These are phyloP conservation scores for Termitomyces sp. DNA, from an alignment of 768 basidiomycete genomes.

Conservation along the genomic window DNA sequence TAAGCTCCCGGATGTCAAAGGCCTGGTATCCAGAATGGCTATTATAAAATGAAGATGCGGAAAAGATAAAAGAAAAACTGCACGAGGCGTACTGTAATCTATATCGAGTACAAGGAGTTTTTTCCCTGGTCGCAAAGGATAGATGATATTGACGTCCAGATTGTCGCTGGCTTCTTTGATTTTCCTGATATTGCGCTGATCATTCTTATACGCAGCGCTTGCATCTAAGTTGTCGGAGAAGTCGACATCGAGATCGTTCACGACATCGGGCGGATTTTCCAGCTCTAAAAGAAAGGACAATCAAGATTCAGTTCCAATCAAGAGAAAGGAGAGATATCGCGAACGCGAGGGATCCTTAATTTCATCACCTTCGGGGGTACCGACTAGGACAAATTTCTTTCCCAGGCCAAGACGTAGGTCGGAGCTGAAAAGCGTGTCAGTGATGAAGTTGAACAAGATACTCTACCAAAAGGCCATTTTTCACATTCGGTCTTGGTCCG, in stretches of 20 bases:
- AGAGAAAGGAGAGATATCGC: constrained; percentile 9
- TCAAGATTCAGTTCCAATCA: background rate
- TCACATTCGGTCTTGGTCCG: constrained; percentile 67
- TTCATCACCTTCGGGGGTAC: constrained; percentile 82
- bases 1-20: constrained; percentile 74
- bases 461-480: background rate
- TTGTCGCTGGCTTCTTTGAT: constrained; percentile 68
- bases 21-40: constrained; percentile 86
- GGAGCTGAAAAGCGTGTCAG: constrained; percentile 31
- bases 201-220: constrained; percentile 62
- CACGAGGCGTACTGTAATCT: constrained; percentile 65
- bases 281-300: constrained; percentile 40
- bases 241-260: constrained; percentile 83
- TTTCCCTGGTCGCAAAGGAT: constrained; percentile 73
- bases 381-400: constrained; percentile 82
- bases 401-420: constrained; percentile 55
- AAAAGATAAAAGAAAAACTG: background rate
- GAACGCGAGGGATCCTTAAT: constrained; percentile 75
- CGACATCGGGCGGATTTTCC: constrained; percentile 60
- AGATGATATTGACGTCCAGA: constrained; percentile 66
- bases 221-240: constrained; percentile 59
- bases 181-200: constrained; percentile 79
- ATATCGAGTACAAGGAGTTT: constrained; percentile 83
- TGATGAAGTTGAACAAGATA: background rate
- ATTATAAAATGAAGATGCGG: constrained; percentile 5